Conservation (phyloP, 2,329 filamentous ascomycete genomes). For the Phialemoniopsis sp. region DNA sequence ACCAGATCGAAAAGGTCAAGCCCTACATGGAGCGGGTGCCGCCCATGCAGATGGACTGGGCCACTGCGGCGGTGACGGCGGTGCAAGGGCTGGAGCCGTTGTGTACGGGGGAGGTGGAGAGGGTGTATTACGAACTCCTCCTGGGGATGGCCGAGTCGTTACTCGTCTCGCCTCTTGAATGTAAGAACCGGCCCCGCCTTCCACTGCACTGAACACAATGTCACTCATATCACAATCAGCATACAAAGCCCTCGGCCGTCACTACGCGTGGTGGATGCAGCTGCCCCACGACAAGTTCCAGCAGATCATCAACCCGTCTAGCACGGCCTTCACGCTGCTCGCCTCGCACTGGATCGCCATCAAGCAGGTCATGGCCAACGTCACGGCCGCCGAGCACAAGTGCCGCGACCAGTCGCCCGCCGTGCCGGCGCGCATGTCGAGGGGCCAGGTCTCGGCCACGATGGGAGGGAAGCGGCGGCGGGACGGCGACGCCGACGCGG, state of each 20-base stretch:
- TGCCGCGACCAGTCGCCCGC: constrained; percentile 10
- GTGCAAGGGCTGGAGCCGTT: constrained; percentile 38
- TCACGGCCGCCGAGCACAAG: constrained; percentile 34
- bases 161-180: constrained; percentile 46
- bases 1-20: constrained; percentile 34
- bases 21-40: constrained; percentile 39
- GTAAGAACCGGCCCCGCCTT: constrained; percentile 24
- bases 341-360: constrained; percentile 51
- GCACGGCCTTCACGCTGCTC: constrained; percentile 42
- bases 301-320: constrained; percentile 39
- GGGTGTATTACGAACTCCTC: constrained; percentile 40
- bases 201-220: neutral
- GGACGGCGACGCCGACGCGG: constrained; percentile 27
- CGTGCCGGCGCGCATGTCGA: too few species aligned
- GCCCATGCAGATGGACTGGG: constrained; percentile 35
- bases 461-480: neutral
- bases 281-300: constrained; percentile 49
- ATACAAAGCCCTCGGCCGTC: constrained; percentile 42
- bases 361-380: constrained; percentile 48
- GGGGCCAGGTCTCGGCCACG: too few species aligned
- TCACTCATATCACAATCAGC: constrained; percentile 23
- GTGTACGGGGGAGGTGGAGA: constrained; percentile 34
- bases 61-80: constrained; percentile 38
- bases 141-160: constrained; percentile 45
- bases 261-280: constrained; percentile 56